Percentiles rank a stretch among this genome's conserved stretches.
Conservation (phyloP, 2,329 filamentous ascomycete species). For the Ophiosphaerella korrae region DNA sequence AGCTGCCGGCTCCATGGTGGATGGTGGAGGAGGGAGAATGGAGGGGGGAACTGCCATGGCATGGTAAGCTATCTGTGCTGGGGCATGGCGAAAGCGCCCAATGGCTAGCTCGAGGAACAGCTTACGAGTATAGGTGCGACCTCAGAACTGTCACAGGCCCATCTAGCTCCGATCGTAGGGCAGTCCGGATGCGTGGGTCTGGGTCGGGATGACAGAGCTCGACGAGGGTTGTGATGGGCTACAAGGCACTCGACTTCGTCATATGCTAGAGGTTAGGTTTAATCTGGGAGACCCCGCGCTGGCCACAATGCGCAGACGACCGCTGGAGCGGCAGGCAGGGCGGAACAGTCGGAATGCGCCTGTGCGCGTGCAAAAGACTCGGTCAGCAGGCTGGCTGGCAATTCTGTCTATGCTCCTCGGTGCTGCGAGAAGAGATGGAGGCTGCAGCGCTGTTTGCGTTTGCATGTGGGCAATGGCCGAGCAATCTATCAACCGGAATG, state of each 20-base stretch:
- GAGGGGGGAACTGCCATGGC: constrained; percentile 2
- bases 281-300: constrained; percentile 12
- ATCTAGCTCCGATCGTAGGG: constrained; percentile 2
- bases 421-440: no score
- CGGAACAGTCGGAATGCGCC: no score
- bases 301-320: neutral
- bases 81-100: constrained; percentile 27
- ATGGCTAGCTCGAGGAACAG: constrained; percentile 19
- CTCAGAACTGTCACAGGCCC: constrained; percentile 13
- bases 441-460: no score
- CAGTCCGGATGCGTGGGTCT: constrained; percentile 1
- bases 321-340: constrained; percentile 3
- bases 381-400: no score
- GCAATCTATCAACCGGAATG: no score
- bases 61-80: constrained; percentile 13
- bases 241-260: constrained; percentile 22
- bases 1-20: constrained; percentile 34
- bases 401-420: no score
- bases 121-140: constrained; percentile 22
- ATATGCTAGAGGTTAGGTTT: constrained; percentile 11
- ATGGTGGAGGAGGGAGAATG: constrained; percentile 6
- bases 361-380: no score
- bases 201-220: neutral
- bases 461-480: no score
- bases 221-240: neutral